Percentiles rank a stretch among this genome's conserved stretches.
Evolutionary conservation across 2,329 filamentous ascomycete genomes (phyloP).

Genomic region (Fusarium mexicanum): DNA sequence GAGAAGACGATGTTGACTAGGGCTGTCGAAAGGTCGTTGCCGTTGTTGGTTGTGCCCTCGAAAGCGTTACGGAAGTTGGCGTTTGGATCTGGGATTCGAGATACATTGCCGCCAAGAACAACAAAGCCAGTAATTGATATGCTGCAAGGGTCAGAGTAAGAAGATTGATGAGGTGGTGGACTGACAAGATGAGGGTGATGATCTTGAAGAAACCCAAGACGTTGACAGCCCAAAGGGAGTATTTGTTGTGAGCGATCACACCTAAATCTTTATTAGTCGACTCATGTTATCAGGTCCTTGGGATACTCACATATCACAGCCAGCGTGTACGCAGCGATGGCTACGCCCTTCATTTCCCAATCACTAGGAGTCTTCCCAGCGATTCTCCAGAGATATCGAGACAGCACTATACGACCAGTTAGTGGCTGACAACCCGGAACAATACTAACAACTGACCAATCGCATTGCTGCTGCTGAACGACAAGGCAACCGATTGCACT

Average conservation of each 20-base stretch:
- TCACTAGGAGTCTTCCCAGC: constrained; percentile 58
- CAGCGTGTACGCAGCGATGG: constrained; percentile 69
- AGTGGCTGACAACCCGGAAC: rapidly evolving
- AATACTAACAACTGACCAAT: constrained; percentile 47
- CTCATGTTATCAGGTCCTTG: rapidly evolving
- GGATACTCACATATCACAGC: constrained; percentile 46
- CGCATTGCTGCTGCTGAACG: constrained; percentile 73
- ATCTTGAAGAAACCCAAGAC: constrained; percentile 68
- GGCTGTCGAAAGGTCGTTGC: constrained; percentile 55
- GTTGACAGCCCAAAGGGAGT: constrained; percentile 65
- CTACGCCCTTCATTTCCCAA: constrained; percentile 75
- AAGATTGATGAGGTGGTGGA: constrained; percentile 49
- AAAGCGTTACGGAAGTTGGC: constrained; percentile 51
- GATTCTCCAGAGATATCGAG: constrained; percentile 70
- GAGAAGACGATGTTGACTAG: constrained; percentile 68
- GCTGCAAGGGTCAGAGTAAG: not conserved
- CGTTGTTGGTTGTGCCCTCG: constrained; percentile 48
- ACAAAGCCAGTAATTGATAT: constrained; percentile 70
- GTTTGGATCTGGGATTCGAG: constrained; percentile 44
- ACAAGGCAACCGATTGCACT: constrained; percentile 69
- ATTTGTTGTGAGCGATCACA: constrained; percentile 66
- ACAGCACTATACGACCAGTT: constrained; percentile 56
- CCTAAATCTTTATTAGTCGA: constrained; percentile 45
- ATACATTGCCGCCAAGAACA: constrained; percentile 58
- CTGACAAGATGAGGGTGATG: constrained; percentile 65